Percentiles rank a stretch among this genome's conserved stretches.
Evolutionary conservation across 176 grass and related monocot genomes (phyloP).

Genomic region (sorghum (Sorghum bicolor)): DNA sequence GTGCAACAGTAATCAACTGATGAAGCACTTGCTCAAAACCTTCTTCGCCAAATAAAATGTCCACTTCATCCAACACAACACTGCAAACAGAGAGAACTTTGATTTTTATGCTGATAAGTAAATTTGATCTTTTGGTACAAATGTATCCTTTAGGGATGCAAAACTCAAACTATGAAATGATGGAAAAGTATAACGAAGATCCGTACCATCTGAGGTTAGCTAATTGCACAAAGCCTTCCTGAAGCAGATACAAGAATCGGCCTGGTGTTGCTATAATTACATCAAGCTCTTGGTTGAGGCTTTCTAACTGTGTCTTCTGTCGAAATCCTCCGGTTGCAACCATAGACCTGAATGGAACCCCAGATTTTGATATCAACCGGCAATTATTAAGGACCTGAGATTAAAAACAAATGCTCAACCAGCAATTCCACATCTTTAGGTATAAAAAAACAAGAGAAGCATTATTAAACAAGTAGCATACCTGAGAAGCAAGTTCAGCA

Average conservation of each 20-base stretch:
- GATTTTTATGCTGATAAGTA: background rate
- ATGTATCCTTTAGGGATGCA: background rate
- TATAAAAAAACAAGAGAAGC: background rate
- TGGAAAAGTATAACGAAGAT: background rate
- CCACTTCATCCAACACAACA: conserved; percentile 92
- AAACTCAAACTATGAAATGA: background rate
- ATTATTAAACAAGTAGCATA: conserved; percentile 16
- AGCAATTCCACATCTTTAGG: background rate
- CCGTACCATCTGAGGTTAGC: conserved; percentile 78
- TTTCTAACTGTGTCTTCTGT: conserved; percentile 86
- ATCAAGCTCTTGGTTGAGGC: conserved; percentile 81
- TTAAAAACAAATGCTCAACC: background rate
- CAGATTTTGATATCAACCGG: conserved; percentile 65
- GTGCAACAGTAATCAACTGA: conserved; percentile 63
- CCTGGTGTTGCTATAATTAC: conserved; percentile 89
- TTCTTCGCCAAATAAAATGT: conserved; percentile 87
- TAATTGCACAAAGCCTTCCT: conserved; percentile 76
- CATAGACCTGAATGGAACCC: conserved; percentile 91
- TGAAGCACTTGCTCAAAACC: conserved; percentile 90
- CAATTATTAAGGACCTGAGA: conserved; percentile 84
- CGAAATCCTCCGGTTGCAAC: conserved; percentile 87
- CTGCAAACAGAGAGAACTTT: conserved; percentile 30
- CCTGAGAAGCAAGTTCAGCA: conserved; percentile 87
- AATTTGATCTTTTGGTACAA: background rate
- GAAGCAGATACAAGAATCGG: conserved; percentile 77